phyloP scores from a whole-genome alignment of 495 filamentous ascomycete genomes.

The Lepidopterella palustris region DNA sequence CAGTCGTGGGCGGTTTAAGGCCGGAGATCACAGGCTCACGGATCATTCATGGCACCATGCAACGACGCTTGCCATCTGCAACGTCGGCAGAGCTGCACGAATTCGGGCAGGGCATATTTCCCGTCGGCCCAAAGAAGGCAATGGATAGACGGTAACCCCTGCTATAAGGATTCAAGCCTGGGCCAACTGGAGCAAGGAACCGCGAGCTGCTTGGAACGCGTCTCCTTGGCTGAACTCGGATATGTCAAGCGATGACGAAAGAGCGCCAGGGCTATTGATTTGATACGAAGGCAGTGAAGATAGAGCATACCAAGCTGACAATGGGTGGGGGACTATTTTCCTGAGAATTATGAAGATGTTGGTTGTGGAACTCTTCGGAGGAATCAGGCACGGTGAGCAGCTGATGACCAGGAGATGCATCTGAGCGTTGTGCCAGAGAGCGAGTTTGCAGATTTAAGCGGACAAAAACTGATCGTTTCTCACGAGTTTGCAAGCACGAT shows the following conservation, averaged over 20 bases:
- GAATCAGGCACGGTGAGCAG: background rate
- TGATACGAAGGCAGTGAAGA: conserved; percentile 9
- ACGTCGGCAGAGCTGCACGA: conserved; percentile 26
- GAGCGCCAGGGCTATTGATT: conserved; percentile 7
- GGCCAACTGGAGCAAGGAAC: conserved; percentile 10
- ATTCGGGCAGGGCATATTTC: conserved; percentile 23
- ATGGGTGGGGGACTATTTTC: background rate
- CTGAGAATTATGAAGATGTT: background rate
- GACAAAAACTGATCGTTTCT: conserved; percentile 16
- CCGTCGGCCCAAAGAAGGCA: conserved; percentile 19
- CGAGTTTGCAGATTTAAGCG: conserved; percentile 9
- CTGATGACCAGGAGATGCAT: background rate
- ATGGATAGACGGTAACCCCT: background rate
- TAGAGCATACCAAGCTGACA: background rate
- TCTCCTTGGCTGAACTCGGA: conserved; percentile 12
- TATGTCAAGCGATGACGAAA: conserved; percentile 25
- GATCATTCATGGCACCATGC: conserved; percentile 16
- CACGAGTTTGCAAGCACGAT: conserved; percentile 17
- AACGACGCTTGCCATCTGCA: conserved; percentile 12
- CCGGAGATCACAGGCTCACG: conserved; percentile 16
- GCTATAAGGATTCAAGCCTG: conserved; percentile 9
- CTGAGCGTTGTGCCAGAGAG: background rate
- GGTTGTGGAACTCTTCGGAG: background rate
- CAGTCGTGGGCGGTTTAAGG: conserved; percentile 17
- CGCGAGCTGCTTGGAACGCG: conserved; percentile 3